A percentile compares a stretch with the other conserved stretches of the same genome.
Conservation (phyloP, 192 early-diverging fungal species). For the Backusella psychrophila region DNA sequence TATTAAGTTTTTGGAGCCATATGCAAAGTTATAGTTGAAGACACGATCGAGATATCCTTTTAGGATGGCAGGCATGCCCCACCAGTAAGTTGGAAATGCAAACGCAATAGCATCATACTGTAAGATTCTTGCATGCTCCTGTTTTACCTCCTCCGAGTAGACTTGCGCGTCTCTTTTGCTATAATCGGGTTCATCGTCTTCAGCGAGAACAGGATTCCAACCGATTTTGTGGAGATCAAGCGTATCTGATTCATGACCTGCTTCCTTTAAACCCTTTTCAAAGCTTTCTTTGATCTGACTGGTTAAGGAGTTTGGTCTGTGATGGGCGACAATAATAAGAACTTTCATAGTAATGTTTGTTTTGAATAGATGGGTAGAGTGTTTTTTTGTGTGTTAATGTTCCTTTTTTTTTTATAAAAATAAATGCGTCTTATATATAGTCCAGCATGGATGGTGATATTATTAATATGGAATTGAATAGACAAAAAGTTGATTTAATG, state of each 20-base stretch:
- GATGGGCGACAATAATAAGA: not conserved
- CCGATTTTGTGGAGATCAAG: not conserved
- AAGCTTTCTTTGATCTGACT: not conserved
- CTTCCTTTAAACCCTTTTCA: not conserved
- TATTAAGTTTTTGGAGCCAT: not conserved
- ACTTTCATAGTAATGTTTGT: not conserved
- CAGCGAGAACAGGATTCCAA: not conserved
- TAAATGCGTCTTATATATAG: too few relatives aligned
- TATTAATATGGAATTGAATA: too few relatives aligned
- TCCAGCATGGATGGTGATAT: too few relatives aligned
- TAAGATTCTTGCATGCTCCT: not conserved
- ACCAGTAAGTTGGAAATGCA: not conserved
- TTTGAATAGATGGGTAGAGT: too few relatives aligned
- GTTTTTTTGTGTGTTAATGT: too few relatives aligned
- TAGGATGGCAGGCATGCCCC: not conserved
- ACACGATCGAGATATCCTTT: not conserved
- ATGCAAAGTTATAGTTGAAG: not conserved
- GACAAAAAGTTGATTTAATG: too few relatives aligned
- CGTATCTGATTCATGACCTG: not conserved
- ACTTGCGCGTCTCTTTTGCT: not conserved
- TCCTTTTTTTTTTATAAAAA: too few relatives aligned
- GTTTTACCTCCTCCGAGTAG: not conserved
- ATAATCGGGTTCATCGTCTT: not conserved
- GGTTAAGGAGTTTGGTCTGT: not conserved
- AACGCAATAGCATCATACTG: not conserved